These are phyloP conservation scores for Avena eriantha DNA, from an alignment of 176 grass and related monocot species.

Conservation along the genomic window DNA sequence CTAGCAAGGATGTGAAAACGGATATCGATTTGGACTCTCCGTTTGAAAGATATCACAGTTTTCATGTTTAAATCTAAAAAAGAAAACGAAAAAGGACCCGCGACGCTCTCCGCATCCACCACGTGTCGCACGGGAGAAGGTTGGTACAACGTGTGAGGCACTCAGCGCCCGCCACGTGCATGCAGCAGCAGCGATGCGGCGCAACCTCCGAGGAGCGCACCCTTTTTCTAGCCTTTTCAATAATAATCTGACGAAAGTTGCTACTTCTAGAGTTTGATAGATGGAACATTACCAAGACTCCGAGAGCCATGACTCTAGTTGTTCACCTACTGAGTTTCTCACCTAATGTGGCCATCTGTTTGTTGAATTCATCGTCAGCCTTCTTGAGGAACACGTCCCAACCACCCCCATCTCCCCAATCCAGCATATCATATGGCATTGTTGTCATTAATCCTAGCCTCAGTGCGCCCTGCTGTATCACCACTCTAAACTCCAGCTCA, in stretches of 20 bases:
- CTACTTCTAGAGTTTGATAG: not conserved
- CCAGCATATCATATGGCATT: slow-evolving; percentile 84
- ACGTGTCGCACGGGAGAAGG: no score
- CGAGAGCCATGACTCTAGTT: not conserved
- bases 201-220: no score
- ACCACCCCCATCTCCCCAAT: slow-evolving; percentile 79
- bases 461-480: slow-evolving; percentile 68
- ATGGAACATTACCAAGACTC: slow-evolving; percentile 25
- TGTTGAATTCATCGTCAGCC: slow-evolving; percentile 65
- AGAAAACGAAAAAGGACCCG: no score
- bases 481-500: slow-evolving; percentile 62
- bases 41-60: no score
- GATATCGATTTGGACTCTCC: no score
- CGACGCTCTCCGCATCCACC: no score
- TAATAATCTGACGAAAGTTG: not conserved
- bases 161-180: no score
- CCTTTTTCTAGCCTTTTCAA: no score
- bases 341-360: slow-evolving; percentile 38
- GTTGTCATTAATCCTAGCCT: slow-evolving; percentile 89
- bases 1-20: no score
- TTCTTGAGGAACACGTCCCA: slow-evolving; percentile 91
- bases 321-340: slow-evolving; percentile 14
- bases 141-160: no score
- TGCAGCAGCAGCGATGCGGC: no score
- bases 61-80: no score